These are phyloP conservation scores for Penicillium dipodomyicola DNA, from an alignment of 495 filamentous ascomycete genomes.

Conservation along the genomic window DNA sequence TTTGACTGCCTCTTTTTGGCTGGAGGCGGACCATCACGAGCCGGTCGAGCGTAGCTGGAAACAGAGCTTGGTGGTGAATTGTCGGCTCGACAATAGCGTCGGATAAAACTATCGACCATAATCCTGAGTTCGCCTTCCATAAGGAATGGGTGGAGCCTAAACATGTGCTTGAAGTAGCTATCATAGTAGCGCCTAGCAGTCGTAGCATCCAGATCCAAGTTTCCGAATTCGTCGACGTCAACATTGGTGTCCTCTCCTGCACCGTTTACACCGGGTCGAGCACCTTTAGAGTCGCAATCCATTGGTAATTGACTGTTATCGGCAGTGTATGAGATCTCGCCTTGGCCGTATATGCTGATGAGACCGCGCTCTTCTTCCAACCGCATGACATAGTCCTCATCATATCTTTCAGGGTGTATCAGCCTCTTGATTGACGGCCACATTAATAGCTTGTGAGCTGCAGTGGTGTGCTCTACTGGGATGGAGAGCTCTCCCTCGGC, in stretches of 20 bases:
- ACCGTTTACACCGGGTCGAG: conserved; percentile 6
- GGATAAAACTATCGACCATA: conserved; percentile 54
- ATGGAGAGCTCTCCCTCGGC: conserved; percentile 60
- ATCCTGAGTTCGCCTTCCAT: conserved; percentile 47
- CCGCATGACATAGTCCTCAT: conserved; percentile 67
- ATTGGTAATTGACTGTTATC: conserved; percentile 30
- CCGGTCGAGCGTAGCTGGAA: not conserved
- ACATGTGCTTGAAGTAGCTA: conserved; percentile 76
- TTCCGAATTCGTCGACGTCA: conserved; percentile 58
- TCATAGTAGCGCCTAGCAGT: conserved; percentile 62
- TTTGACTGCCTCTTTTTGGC: conserved; percentile 46
- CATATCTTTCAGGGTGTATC: conserved; percentile 45
- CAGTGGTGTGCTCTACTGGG: conserved; percentile 74
- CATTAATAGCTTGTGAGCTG: conserved; percentile 70
- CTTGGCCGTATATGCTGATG: conserved; percentile 73
- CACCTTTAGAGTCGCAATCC: conserved; percentile 13
- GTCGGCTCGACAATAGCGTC: conserved; percentile 32
- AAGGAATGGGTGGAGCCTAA: conserved; percentile 88
- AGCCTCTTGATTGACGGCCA: conserved; percentile 64
- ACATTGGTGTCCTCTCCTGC: conserved; percentile 28
- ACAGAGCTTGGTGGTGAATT: conserved; percentile 11
- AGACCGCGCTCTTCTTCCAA: conserved; percentile 74
- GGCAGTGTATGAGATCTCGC: conserved; percentile 62
- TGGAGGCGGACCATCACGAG: conserved; percentile 26
- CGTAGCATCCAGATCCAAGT: conserved; percentile 59